Evolutionary conservation across 2,329 filamentous ascomycete species (phyloP), one percentile per base, ranked within the genome.

Genomic region (Rhynchosporium secalis): DNA sequence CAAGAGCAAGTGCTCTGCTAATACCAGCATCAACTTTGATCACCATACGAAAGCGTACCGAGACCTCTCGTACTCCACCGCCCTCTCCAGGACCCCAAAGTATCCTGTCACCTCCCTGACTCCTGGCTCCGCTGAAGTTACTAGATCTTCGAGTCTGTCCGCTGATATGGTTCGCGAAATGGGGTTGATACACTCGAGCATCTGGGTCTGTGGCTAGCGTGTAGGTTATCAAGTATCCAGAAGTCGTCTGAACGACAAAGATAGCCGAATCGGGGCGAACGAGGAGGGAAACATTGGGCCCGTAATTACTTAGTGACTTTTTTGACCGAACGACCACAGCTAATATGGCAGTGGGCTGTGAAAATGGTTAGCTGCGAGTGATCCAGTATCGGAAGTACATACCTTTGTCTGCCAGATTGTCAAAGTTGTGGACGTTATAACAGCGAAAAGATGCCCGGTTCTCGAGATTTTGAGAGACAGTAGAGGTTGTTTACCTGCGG

Each of bases 21-120:
- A 99, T 97, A 2, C 95, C 95, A 2, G 95, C 95, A 76, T 99
- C 95, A 20, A 99, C 92, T 74, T 96, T 96, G 72, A 99, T 98
- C 13, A 96, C 94, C 90, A 97, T 96, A 62, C 94, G 86, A 76
- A 99, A 99, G 10, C 92, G 89, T 55, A 99, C 83, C 70, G 89
- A 96, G 61, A 96, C 86, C 76, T 99, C 95, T 58, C 86, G 85
- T 56, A 96, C 87, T 3, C 91, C 91, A 55, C 83, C 83, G 9
- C 90, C 90, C 75, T 97, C 95, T 40, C 93, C 93, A 1, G 90
- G 86, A 0, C 91, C 91, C 76, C 89, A 86, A 12, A 89, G 74
- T 56, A 89, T 85, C 68, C 86, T 82, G 57, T 88, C 86, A 1
- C 84, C 83, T 40, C 71, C 68, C 62, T 73, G 71, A 58, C 60